Conservation (phyloP, 2,329 filamentous ascomycete species). For the Talaromyces sp. region DNA sequence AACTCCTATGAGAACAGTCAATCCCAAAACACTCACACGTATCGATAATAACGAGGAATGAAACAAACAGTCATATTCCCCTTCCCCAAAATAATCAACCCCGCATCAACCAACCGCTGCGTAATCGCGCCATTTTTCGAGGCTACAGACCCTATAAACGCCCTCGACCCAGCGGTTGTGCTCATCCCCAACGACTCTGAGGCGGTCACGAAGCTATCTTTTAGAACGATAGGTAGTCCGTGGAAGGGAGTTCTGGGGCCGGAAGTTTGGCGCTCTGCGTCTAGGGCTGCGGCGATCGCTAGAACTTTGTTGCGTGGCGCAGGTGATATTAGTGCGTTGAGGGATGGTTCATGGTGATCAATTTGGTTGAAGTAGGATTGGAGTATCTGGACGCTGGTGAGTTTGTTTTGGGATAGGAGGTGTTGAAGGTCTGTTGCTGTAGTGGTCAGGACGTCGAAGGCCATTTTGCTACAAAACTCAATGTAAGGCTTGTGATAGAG, state of each 20-base stretch:
- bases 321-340: constrained; percentile 14
- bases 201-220: constrained; percentile 22
- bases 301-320: constrained; percentile 2
- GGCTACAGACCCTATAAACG: constrained; percentile 13
- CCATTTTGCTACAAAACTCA: neutral
- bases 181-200: constrained; percentile 19
- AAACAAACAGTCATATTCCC: constrained; percentile 21
- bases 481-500: no score
- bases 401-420: neutral
- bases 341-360: constrained; percentile 13
- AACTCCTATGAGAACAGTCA: neutral
- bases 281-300: neutral
- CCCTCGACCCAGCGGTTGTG: constrained; percentile 20
- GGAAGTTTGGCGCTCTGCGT: neutral
- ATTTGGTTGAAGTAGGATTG: constrained; percentile 12
- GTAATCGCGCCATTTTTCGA: constrained; percentile 11
- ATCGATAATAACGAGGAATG: no score
- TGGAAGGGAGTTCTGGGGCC: neutral
- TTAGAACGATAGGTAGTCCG: constrained; percentile 17
- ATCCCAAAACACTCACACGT: neutral
- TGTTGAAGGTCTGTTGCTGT: neutral
- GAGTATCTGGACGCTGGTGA: constrained; percentile 12
- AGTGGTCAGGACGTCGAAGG: constrained; percentile 5
- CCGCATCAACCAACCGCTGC: constrained; percentile 21
- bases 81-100: constrained; percentile 27